Base-by-base conservation (phyloP, 2,329 filamentous ascomycete species). In the Neodidymelliopsis sp. region DNA sequence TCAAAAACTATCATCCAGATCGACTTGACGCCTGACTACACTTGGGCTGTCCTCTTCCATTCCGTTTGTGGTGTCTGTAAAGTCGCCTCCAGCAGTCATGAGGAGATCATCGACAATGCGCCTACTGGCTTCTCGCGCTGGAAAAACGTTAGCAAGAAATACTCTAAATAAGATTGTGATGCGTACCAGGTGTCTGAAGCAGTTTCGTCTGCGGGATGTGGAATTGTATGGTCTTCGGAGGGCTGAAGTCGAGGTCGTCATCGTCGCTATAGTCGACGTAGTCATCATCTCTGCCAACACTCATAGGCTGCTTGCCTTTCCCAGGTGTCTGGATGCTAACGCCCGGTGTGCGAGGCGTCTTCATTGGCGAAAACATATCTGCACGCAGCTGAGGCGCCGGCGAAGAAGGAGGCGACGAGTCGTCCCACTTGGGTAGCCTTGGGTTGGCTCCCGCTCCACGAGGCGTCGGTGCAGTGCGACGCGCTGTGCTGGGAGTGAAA, bases 201-300 rank as follows among this genome's bases (percentile, higher is more conserved):
- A 95, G 75, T 66, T 89, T 86, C 29, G 86, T 89, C 42, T 88
- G 87, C 39, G 89, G 89, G 36, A 95, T 75, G 33, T 88, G 87
- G 71, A 95, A 95, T 65, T 92, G 89, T 52, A 95, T 92, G 9
- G 90, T 94, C 79, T 97, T 97, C 0, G 94, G 94, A 20, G 94
- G 94, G 65, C 90, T 96, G 74, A 91, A 87, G 18, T 80, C 80
- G 31, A 80, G 50, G 2, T 63, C 67, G 27, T 76, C 75, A 36
- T 88, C 87, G 53, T 91, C 87, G 62, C 86, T 89, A 43, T 92
- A 87, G 42, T 92, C 87, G 87, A 91, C 94, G 13, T 75, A 58
- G 9, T 50, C 18, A 4, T 60, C 63, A 4, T 61, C 65, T 23
- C 56, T 58, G 5, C 79, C 80, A 47, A 86, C 84, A 66, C 87